Evolutionary conservation across 2,329 filamentous ascomycete genomes (phyloP), one percentile per base, ranked within the genome.

Genomic region (Fusarium sp.): DNA sequence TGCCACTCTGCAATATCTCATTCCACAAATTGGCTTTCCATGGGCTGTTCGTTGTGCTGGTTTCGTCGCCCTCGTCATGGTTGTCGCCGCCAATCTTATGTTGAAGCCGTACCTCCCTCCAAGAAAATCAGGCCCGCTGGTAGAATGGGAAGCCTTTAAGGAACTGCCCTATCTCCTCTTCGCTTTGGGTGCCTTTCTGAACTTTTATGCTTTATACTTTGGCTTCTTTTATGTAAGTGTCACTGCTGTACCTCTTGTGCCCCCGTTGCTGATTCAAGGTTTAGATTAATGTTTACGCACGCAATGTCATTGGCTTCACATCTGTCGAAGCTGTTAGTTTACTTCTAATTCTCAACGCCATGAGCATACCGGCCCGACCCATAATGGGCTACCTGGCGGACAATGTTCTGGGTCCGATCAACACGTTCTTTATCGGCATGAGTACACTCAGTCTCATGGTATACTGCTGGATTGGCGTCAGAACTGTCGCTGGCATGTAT

Each of bases 31-130:
- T 29, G 88, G 88, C 1, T 91, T 91, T 67, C 78, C 81, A 1
- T 90, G 89, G 88, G 84, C 88, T 0, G 87, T 89, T 5, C 81
- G 91, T 10, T 84, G 88, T 11, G 80, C 91, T 2, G 90, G 84
- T 0, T 90, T 93, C 70, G 83, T 93, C 33, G 83, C 82, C 45
- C 76, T 88, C 9, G 78, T 74, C 1, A 83, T 85, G 11, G 76
- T 83, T 21, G 56, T 75, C 2, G 66, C 80, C 1, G 80, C 78
- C 14, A 75, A 79, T 1, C 75, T 84, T 21, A 60, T 80, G 25
- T 72, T 83, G 63, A 80, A 77, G 55, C 80, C 84, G 3, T 78
- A 82, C 13, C 75, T 89, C 11, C 80, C 82, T 17, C 83, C 82
- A 0, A 76, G 85, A 25, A 83, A 78, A 58, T 71, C 80, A 1